Evolutionary conservation across 2,329 filamentous ascomycete genomes (phyloP).

Genomic region (Exophiala calicioides): DNA sequence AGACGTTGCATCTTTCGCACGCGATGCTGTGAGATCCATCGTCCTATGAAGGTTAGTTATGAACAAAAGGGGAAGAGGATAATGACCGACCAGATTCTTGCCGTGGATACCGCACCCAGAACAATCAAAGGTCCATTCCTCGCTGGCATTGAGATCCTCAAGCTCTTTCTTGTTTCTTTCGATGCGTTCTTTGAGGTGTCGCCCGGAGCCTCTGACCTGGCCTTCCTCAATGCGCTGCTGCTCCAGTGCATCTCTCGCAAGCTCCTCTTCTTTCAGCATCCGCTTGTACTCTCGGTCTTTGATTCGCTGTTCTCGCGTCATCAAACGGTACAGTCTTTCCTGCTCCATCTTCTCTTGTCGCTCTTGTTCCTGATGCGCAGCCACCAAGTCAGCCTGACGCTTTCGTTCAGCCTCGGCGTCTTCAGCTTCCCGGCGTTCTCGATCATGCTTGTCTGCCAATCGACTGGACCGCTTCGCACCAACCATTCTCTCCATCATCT

Average conservation of each 20-base stretch:
- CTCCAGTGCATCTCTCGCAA: slow-evolving; percentile 76
- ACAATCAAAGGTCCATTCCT: slow-evolving; percentile 94
- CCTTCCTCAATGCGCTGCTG: slow-evolving; percentile 61
- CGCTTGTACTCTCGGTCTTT: slow-evolving; percentile 84
- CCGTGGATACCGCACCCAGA: slow-evolving; percentile 83
- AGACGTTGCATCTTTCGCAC: slow-evolving; percentile 90
- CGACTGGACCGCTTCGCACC: slow-evolving; percentile 91
- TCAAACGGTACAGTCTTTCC: slow-evolving; percentile 75
- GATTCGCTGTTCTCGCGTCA: slow-evolving; percentile 81
- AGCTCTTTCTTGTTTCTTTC: slow-evolving; percentile 77
- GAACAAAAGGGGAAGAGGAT: neutral
- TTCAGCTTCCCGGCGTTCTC: slow-evolving; percentile 72
- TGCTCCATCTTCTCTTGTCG: slow-evolving; percentile 65
- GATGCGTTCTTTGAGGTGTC: slow-evolving; percentile 78
- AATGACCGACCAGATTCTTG: slow-evolving; percentile 64
- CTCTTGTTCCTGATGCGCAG: slow-evolving; percentile 61
- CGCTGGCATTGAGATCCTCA: slow-evolving; percentile 71
- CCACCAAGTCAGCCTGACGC: slow-evolving; percentile 63
- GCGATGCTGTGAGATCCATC: slow-evolving; percentile 92
- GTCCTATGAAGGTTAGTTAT: slow-evolving; percentile 55
- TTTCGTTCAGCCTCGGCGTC: slow-evolving; percentile 69
- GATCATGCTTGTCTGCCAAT: slow-evolving; percentile 78
- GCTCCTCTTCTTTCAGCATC: slow-evolving; percentile 78
- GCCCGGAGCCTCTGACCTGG: slow-evolving; percentile 69
- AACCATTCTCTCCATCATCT: slow-evolving; percentile 83